Conservation (phyloP, 2,329 filamentous ascomycete species). For the Fusarium vanettenii region DNA sequence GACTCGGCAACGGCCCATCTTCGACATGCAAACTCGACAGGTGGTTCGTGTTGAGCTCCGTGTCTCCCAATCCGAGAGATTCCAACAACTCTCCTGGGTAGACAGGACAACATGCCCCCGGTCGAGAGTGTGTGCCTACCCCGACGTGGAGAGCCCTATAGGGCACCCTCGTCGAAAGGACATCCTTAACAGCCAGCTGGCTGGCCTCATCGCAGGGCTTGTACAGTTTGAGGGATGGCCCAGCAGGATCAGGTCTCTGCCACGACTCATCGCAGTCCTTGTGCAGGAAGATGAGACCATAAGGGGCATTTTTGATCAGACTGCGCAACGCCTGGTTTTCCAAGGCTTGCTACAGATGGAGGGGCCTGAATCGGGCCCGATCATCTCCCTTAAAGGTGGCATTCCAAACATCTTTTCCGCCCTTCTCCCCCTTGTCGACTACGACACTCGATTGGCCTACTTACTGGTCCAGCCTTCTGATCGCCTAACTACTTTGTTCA, state of each 20-base stretch:
- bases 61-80: not conserved
- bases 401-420: not conserved
- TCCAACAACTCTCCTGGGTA: not conserved
- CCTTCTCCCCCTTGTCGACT: not conserved
- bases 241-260: not conserved
- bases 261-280: not conserved
- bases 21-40: not conserved
- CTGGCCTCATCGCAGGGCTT: not conserved
- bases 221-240: not conserved
- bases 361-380: not conserved
- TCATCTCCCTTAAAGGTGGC: not conserved
- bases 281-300: not conserved
- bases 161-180: not conserved
- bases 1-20: not conserved
- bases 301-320: not conserved
- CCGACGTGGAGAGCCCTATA: not conserved
- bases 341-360: not conserved
- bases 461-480: not conserved
- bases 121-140: not conserved
- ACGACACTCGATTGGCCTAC: not conserved
- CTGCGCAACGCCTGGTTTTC: not conserved
- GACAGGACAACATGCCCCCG: not conserved
- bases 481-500: not conserved
- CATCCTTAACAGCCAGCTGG: not conserved
- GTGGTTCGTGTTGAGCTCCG: not conserved